Base-by-base conservation (phyloP, 2,329 filamentous ascomycete genomes). In the Fusarium sp. region DNA sequence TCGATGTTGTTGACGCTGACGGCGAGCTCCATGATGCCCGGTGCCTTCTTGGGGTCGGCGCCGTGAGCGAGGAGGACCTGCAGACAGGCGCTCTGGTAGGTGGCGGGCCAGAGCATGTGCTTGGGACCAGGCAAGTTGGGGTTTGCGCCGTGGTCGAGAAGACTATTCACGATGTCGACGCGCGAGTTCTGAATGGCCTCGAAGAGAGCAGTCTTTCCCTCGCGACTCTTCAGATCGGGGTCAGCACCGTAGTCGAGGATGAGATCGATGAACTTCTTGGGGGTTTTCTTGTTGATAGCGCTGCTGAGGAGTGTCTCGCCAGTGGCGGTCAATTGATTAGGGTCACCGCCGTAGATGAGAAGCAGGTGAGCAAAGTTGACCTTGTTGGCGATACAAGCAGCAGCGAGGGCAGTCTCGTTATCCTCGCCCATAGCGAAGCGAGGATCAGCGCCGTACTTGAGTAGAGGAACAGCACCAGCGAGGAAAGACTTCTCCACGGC, bases 111-210 rank as follows among this genome's bases (percentile, higher is more conserved):
- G 29, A 93, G 84, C 80, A 90, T 87, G 81, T 93, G 89, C 79
- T 92, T 91, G 16, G 90, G 90, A 3, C 89, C 90, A 4, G 91
- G 91, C 10, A 92, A 82, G 77, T 93, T 93, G 14, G 90, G 87
- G 74, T 92, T 87, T 4, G 91, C 91, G 7, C 87, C 86, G 60
- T 90, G 85, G 57, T 92, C 81, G 7, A 86, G 77, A 35, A 86
- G 80, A 5, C 77, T 78, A 14, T 80, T 83, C 66, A 91, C 86
- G 3, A 91, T 82, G 64, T 92, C 89, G 54, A 86, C 80, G 10
- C 90, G 85, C 16, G 85, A 85, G 23, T 83, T 82, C 54, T 85
- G 84, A 58, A 92, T 89, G 9, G 90, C 89, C 70, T 88, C 86
- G 77, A 91, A 91, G 4, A 93, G 83, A 0, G 90, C 86, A 1